Evolutionary conservation across 2,329 filamentous ascomycete species (phyloP).

Genomic region (Pseudogymnoascus sp.): DNA sequence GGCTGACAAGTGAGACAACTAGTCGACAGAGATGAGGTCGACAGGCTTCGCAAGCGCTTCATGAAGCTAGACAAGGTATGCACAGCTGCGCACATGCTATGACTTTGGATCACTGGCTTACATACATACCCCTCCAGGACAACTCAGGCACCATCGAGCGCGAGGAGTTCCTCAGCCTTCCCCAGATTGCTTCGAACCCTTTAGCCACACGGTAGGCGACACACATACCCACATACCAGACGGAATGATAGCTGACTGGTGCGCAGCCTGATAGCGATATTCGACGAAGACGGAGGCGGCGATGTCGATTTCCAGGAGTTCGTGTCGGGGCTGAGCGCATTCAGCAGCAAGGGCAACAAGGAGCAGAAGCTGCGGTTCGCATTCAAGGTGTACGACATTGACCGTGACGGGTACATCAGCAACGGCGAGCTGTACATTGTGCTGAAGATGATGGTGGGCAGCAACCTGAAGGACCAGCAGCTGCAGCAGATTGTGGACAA

Average conservation of each 20-base stretch:
- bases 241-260: neutral
- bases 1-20: slow-evolving; percentile 13
- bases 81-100: neutral
- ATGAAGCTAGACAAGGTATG: slow-evolving; percentile 97
- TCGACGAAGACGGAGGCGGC: slow-evolving; percentile 95
- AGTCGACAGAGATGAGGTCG: slow-evolving; percentile 98
- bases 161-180: slow-evolving; percentile 93
- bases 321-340: slow-evolving; percentile 87
- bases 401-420: slow-evolving; percentile 96
- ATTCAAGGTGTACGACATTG: slow-evolving; percentile 99
- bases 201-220: slow-evolving; percentile 71
- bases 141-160: slow-evolving; percentile 97
- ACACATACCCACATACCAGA: neutral
- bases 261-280: slow-evolving; percentile 91
- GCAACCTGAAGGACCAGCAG: slow-evolving; percentile 97
- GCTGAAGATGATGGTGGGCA: slow-evolving; percentile 99
- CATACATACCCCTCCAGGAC: slow-evolving; percentile 52
- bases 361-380: slow-evolving; percentile 96
- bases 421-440: slow-evolving; percentile 99
- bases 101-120: slow-evolving; percentile 10
- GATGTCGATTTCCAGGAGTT: slow-evolving; percentile 99
- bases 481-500: slow-evolving; percentile 99
- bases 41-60: slow-evolving; percentile 89
- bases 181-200: slow-evolving; percentile 95
- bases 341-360: slow-evolving; percentile 97